Evolutionary conservation across 2,329 filamentous ascomycete genomes (phyloP), one percentile per base, ranked within the genome.

Genomic region (Clonostachys rhizophaga): DNA sequence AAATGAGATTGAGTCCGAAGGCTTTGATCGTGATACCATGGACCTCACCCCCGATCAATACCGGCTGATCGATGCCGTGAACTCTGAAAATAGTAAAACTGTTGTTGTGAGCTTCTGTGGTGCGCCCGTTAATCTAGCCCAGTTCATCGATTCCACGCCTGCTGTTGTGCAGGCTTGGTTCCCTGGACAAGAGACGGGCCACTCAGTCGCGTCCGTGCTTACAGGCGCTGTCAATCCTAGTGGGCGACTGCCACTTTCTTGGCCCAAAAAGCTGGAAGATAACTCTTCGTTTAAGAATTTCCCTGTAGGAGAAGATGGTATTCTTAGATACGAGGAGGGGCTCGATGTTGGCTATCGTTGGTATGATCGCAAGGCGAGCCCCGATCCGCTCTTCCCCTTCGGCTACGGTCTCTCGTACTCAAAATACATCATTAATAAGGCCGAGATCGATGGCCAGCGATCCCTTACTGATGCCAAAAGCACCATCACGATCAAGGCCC

Each of bases 331-430:
- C 53, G 80, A 78, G 14, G 84, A 87, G 58, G 83, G 83, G 34
- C 71, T 87, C 42, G 86, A 82, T 56, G 71, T 87, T 36, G 84
- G 84, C 1, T 87, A 87, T 60, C 81, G 78, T 53, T 65, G 71
- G 33, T 70, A 77, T 7, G 69, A 73, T 5, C 50, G 48, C 18
- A 68, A 75, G 34, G 74, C 80, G 0, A n/a, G 17, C 17, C 36
- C 36, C 11, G 36, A 39, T n/a, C 14, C 36, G 3, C 72, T 79
- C 11, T 87, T 86, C 59, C 72, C 81, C n/a, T 87, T 88, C 54
- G 84, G 84, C 4, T 76, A 83, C 53, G 84, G 84, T 5, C 65
- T 87, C 3, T 83, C 81, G 2, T 87, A 89, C 63, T 84, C 84
- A 1, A 75, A 67, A 0, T 89, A 87, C 60, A 66, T 8, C 7